phyloP scores from a whole-genome alignment of 2,329 filamentous ascomycete species.

The Acephala macrosclerotiorum region DNA sequence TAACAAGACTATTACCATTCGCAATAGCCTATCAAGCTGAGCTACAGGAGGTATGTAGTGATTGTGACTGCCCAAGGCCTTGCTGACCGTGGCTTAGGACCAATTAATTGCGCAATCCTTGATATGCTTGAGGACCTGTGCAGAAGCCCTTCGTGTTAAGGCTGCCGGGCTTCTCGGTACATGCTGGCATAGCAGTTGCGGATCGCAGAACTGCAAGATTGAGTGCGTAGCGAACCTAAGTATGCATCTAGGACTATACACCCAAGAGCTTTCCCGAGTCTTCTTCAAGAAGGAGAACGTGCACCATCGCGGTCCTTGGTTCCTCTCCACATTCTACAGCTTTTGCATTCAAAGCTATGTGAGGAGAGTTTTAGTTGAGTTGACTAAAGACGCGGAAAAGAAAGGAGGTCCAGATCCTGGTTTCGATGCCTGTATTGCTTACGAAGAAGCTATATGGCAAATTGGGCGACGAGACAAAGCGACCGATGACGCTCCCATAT shows the following conservation, averaged over 20 bases:
- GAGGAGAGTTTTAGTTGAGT: constrained; percentile 14
- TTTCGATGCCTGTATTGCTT: not conserved
- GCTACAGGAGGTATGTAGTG: constrained; percentile 9
- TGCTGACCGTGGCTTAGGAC: constrained; percentile 17
- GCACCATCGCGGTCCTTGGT: constrained; percentile 22
- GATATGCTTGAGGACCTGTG: constrained; percentile 30
- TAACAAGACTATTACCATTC: not conserved
- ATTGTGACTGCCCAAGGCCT: not conserved
- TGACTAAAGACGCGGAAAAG: not conserved
- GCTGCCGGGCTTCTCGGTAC: not conserved
- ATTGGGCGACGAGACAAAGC: not conserved
- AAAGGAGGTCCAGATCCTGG: too few species aligned
- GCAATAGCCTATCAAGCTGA: constrained; percentile 20
- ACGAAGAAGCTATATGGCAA: not conserved
- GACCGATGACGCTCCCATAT: not conserved
- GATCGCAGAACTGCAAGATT: constrained; percentile 22
- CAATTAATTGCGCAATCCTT: constrained; percentile 34
- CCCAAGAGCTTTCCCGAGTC: constrained; percentile 28
- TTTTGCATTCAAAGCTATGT: constrained; percentile 30
- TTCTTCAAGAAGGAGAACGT: constrained; percentile 33
- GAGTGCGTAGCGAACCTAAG: constrained; percentile 19
- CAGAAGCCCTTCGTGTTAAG: constrained; percentile 27
- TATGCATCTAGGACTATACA: constrained; percentile 22
- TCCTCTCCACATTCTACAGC: constrained; percentile 32
- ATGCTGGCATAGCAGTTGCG: constrained; percentile 5